Evolutionary conservation across 371 early-diverging fungal species (phyloP).

Genomic region (Haplosporangium sp.): DNA sequence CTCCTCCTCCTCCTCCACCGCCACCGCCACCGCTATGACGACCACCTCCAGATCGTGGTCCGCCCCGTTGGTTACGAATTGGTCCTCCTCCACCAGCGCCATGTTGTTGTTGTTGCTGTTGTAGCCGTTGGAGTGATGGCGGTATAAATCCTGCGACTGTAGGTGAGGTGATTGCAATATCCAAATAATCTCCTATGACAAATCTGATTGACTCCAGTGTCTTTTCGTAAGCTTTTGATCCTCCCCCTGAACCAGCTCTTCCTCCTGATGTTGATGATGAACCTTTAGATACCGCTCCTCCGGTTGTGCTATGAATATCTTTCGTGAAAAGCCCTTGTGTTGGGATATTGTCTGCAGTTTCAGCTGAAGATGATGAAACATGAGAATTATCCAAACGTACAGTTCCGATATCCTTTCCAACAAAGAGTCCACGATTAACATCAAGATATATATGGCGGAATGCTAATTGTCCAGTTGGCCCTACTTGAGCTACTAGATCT

Average conservation of each 20-base stretch:
- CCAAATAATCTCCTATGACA: slow-evolving; percentile 75
- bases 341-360: not conserved
- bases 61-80: slow-evolving; percentile 7
- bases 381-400: slow-evolving; percentile 21
- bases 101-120: slow-evolving; percentile 5
- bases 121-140: not conserved
- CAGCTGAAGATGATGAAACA: not conserved
- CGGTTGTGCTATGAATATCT: slow-evolving; percentile 3
- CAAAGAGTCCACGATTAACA: slow-evolving; percentile 14
- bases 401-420: slow-evolving; percentile 42
- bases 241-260: not conserved
- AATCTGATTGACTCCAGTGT: slow-evolving; percentile 69
- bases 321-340: slow-evolving; percentile 5
- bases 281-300: not conserved
- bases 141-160: slow-evolving; percentile 8
- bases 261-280: slow-evolving; percentile 9
- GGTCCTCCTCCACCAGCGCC: slow-evolving; percentile 24
- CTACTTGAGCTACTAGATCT: slow-evolving; percentile 26
- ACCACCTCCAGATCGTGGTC: slow-evolving; percentile 8
- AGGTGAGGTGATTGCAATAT: slow-evolving; percentile 60
- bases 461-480: slow-evolving; percentile 18
- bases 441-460: slow-evolving; percentile 44
- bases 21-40: slow-evolving; percentile 12
- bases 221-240: slow-evolving; percentile 45
- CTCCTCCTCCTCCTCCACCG: slow-evolving; percentile 11